Conservation (phyloP, 2,329 filamentous ascomycete species). For the Clonostachys byssicola region DNA sequence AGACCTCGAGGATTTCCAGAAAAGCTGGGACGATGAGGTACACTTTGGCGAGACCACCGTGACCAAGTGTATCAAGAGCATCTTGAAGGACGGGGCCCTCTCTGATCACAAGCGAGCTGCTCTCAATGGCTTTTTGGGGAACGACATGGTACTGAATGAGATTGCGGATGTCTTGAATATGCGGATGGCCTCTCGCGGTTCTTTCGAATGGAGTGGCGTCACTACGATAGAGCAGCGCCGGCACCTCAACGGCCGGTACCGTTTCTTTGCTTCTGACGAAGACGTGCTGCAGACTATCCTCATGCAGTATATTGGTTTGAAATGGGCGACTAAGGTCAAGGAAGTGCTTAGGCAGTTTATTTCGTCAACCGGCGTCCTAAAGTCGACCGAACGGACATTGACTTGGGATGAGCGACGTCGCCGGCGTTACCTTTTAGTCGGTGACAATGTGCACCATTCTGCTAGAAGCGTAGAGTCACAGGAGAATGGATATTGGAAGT, state of each 20-base stretch:
- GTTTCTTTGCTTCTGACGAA: background rate
- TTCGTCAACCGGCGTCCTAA: background rate
- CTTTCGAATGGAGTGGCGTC: background rate
- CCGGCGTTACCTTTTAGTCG: background rate
- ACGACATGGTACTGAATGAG: background rate
- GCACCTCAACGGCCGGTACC: background rate
- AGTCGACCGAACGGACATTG: background rate
- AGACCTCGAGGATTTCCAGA: background rate
- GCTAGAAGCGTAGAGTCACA: background rate
- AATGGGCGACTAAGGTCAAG: background rate
- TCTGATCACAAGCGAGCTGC: background rate
- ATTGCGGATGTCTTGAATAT: background rate
- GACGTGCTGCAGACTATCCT: background rate
- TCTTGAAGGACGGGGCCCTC: background rate
- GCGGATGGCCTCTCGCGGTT: background rate
- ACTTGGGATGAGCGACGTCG: background rate
- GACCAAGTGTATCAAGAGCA: background rate
- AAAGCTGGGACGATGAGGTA: background rate
- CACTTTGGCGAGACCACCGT: background rate
- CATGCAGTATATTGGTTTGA: background rate
- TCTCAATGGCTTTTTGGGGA: background rate
- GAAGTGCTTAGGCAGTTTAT: background rate
- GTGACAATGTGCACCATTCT: background rate
- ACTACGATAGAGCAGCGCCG: background rate
- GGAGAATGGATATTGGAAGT: background rate